phyloP scores from a whole-genome alignment of 192 early-diverging fungal species.

The Polychytrium aggregatum region DNA sequence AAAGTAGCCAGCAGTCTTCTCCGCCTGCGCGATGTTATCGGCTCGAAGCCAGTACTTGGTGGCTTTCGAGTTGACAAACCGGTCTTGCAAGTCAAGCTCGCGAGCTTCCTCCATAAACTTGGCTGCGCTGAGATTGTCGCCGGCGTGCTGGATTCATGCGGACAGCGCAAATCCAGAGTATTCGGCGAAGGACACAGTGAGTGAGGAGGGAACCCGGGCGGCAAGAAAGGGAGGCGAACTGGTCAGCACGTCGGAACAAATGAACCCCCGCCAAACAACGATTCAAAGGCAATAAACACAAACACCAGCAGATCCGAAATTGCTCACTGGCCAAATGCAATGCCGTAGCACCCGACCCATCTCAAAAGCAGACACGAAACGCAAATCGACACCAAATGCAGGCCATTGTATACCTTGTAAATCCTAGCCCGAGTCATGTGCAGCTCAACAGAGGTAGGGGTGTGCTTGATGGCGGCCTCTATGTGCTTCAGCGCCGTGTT shows the following conservation, averaged over 20 bases:
- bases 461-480: conserved; percentile 69
- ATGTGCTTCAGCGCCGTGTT: conserved; percentile 66
- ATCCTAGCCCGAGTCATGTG: conserved; percentile 90
- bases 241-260: no score
- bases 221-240: no score
- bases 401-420: conserved; percentile 49
- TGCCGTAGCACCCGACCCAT: no score
- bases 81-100: conserved; percentile 83
- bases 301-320: no score
- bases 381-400: background rate
- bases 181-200: no score
- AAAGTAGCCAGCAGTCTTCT: conserved; percentile 75
- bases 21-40: conserved; percentile 70
- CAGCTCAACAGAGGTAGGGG: conserved; percentile 85
- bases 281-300: no score
- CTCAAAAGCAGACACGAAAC: background rate
- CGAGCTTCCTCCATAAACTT: conserved; percentile 76
- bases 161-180: no score
- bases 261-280: no score
- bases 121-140: conserved; percentile 59
- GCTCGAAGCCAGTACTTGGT: conserved; percentile 88
- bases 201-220: no score
- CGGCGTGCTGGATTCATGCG: conserved; percentile 49
- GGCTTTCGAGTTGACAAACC: conserved; percentile 88
- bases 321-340: no score